These are phyloP conservation scores for Pythium dissimile DNA, from an alignment of 352 stramenopile genomes.

Conservation along the genomic window DNA sequence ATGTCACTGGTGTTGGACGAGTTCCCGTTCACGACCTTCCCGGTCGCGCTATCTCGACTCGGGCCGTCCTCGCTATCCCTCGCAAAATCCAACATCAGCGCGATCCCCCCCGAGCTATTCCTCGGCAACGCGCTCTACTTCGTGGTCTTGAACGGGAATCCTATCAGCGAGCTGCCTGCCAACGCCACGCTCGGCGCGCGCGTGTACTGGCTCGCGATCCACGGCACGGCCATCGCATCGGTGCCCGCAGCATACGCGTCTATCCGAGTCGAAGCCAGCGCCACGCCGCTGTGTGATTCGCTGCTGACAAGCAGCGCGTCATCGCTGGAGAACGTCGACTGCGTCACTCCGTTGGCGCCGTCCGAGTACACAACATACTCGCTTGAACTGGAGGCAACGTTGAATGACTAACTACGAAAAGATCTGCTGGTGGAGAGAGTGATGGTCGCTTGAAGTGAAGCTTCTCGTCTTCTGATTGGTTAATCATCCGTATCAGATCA, in stretches of 20 bases:
- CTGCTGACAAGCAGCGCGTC: neutral
- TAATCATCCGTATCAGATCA: neutral
- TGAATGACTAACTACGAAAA: conserved; percentile 5
- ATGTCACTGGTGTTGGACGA: conserved; percentile 24
- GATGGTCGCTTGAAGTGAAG: conserved; percentile 2
- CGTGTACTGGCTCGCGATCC: conserved; percentile 12
- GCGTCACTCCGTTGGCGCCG: neutral
- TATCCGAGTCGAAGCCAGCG: neutral
- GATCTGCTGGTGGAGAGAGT: neutral
- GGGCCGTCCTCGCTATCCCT: conserved; percentile 19
- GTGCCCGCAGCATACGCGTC: conserved; percentile 3
- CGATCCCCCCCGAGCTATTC: conserved; percentile 13
- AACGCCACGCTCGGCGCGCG: neutral
- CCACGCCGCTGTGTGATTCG: conserved; percentile 6
- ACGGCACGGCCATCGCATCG: neutral
- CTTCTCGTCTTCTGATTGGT: neutral
- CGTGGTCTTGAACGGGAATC: conserved; percentile 26
- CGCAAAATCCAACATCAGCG: conserved; percentile 9
- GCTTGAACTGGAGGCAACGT: conserved; percentile 14
- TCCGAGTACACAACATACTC: conserved; percentile 7
- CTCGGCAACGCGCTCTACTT: conserved; percentile 6
- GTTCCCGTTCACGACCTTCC: conserved; percentile 20
- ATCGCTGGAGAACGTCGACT: conserved; percentile 1
- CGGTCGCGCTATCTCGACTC: conserved; percentile 20
- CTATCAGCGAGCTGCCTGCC: conserved; percentile 6